A percentile compares a stretch with the other conserved stretches of the same genome.
These are phyloP conservation scores for Pseudohalonectria lignicola DNA, from an alignment of 2,329 filamentous ascomycete genomes.

Conservation along the genomic window DNA sequence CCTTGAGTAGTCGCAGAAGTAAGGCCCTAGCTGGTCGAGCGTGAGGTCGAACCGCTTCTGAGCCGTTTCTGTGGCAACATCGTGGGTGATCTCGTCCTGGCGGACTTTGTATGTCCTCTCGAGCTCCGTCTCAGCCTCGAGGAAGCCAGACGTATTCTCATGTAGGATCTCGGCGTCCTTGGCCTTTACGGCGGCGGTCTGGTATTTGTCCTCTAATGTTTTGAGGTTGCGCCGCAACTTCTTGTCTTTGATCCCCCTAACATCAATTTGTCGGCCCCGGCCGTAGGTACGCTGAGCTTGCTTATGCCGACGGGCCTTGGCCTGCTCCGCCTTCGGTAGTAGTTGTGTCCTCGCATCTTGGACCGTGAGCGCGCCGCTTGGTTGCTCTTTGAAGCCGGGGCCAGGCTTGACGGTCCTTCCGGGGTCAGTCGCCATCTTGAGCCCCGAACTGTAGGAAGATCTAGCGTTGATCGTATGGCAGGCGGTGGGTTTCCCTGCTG, in stretches of 20 bases:
- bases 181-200: constrained; percentile 68
- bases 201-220: constrained; percentile 70
- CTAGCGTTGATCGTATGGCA: no score
- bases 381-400: constrained; percentile 19
- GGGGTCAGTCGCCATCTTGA: no score
- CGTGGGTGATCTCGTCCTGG: constrained; percentile 71
- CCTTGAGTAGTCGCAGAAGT: constrained; percentile 77
- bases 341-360: constrained; percentile 39
- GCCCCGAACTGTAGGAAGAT: no score
- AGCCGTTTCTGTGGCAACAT: constrained; percentile 71
- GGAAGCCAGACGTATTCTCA: constrained; percentile 74
- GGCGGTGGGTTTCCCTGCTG: constrained; percentile 15
- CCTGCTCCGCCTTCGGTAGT: constrained; percentile 35
- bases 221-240: constrained; percentile 77
- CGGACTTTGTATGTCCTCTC: constrained; percentile 88
- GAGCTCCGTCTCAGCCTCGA: constrained; percentile 79
- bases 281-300: constrained; percentile 72
- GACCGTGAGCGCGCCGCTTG: constrained; percentile 43
- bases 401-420: no score
- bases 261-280: constrained; percentile 64
- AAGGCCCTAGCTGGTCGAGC: constrained; percentile 73
- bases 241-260: constrained; percentile 71
- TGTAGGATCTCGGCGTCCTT: constrained; percentile 94
- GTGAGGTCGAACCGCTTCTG: constrained; percentile 90
- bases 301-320: constrained; percentile 39